Percentiles rank a stretch among this genome's conserved stretches.
Evolutionary conservation across 2,329 filamentous ascomycete genomes (phyloP).

Genomic region (Exophiala lecanii-corni): DNA sequence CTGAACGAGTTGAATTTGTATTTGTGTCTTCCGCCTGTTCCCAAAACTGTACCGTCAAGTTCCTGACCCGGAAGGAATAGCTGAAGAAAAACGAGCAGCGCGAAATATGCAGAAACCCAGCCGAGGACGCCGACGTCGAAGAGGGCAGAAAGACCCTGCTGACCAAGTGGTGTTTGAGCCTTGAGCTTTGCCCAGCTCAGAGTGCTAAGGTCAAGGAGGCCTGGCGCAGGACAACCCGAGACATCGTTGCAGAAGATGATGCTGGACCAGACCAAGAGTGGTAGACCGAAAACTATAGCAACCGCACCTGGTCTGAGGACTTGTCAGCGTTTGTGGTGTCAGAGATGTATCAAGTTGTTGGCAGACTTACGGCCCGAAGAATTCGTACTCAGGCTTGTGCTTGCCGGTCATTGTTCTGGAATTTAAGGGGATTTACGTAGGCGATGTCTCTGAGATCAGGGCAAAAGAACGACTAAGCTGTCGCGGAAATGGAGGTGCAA

Average conservation of each 20-base stretch:
- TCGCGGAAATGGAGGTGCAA: no score
- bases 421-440: no score
- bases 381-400: constrained; percentile 42
- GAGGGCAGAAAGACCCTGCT: constrained; percentile 64
- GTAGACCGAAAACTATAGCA: constrained; percentile 73
- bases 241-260: constrained; percentile 89
- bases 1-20: constrained; percentile 79
- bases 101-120: constrained; percentile 73
- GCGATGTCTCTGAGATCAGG: no score
- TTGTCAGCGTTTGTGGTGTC: no score
- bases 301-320: constrained; percentile 66
- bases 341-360: no score
- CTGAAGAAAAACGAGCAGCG: constrained; percentile 69
- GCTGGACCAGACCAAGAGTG: constrained; percentile 71
- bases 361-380: constrained; percentile 42
- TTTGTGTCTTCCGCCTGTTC: constrained; percentile 67
- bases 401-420: neutral
- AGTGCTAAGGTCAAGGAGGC: constrained; percentile 66
- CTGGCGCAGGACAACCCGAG: constrained; percentile 83
- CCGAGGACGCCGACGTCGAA: constrained; percentile 64
- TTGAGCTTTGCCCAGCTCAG: constrained; percentile 70
- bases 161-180: constrained; percentile 74
- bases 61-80: constrained; percentile 70
- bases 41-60: constrained; percentile 64
- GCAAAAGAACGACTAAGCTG: no score